These are phyloP conservation scores for Seiridium cupressi DNA, from an alignment of 2,329 filamentous ascomycete species.

Conservation along the genomic window DNA sequence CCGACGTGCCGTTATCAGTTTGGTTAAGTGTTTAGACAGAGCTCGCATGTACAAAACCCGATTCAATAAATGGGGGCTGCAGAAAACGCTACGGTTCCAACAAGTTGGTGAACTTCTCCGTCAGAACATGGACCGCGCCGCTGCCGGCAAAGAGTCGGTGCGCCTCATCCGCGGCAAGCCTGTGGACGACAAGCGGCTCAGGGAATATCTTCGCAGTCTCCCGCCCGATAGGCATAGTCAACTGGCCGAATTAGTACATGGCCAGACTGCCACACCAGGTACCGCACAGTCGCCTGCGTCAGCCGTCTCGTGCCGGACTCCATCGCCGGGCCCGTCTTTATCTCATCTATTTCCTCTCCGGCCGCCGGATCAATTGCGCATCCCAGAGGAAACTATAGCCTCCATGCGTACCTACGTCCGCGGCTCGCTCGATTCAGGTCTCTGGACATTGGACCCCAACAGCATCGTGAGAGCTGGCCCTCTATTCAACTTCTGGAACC, in stretches of 20 bases:
- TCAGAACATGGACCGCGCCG: background rate
- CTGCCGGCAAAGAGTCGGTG: background rate
- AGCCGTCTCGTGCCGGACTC: background rate
- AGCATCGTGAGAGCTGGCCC: background rate
- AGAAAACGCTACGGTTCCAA: background rate
- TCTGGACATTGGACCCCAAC: background rate
- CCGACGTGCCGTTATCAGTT: background rate
- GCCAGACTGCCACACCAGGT: background rate
- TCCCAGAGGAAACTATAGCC: background rate
- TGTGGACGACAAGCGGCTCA: conserved; percentile 1
- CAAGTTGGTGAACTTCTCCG: conserved; percentile 3
- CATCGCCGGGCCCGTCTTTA: background rate
- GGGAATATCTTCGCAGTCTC: background rate
- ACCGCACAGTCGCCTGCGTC: background rate
- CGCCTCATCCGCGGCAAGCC: background rate
- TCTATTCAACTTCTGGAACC: background rate
- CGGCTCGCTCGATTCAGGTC: background rate
- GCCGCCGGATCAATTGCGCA: background rate
- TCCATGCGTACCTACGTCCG: background rate
- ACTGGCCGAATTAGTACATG: background rate
- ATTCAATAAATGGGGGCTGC: conserved; percentile 2
- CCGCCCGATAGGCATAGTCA: background rate
- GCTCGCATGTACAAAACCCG: conserved; percentile 3
- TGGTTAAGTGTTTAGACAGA: background rate
- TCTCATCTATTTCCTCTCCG: background rate